Evolutionary conservation across 2,329 filamentous ascomycete species (phyloP).

Genomic region (Ascochyta pisi): DNA sequence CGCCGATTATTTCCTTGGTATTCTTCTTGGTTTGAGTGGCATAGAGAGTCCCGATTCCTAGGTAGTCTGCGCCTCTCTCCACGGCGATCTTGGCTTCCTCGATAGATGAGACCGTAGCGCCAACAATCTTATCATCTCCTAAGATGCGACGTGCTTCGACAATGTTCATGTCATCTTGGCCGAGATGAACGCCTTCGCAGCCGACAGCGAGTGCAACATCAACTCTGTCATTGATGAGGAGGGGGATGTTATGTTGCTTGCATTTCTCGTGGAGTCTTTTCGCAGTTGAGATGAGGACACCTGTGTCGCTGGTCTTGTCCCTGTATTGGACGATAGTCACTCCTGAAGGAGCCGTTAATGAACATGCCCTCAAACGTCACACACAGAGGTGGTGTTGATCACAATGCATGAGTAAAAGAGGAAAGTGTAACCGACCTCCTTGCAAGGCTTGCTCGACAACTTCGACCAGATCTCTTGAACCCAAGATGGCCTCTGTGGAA

Average conservation of each 20-base stretch:
- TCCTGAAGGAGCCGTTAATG: conserved; percentile 47
- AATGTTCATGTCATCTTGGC: conserved; percentile 88
- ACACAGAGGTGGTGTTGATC: not conserved
- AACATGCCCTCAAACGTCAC: not conserved
- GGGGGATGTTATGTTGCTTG: conserved; percentile 70
- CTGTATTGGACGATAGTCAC: conserved; percentile 88
- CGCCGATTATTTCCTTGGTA: conserved; percentile 81
- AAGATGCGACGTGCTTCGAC: conserved; percentile 73
- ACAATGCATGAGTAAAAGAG: not conserved
- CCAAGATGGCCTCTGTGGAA: conserved; percentile 84
- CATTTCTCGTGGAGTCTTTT: conserved; percentile 75
- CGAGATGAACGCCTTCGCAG: conserved; percentile 92
- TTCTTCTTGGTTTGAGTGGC: conserved; percentile 84
- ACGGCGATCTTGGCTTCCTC: conserved; percentile 77
- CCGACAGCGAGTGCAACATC: conserved; percentile 86
- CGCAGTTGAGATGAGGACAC: conserved; percentile 72
- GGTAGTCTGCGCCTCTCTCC: conserved; percentile 80
- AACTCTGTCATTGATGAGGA: conserved; percentile 91
- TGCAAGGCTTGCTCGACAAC: conserved; percentile 78
- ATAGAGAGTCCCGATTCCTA: conserved; percentile 90
- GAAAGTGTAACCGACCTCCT: conserved; percentile 63
- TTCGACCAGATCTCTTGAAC: conserved; percentile 69
- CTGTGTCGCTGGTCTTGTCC: conserved; percentile 83
- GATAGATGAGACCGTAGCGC: conserved; percentile 79
- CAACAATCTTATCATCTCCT: conserved; percentile 80